Conservation (phyloP, 371 early-diverging fungal species). For the Blakeslea trispora region DNA sequence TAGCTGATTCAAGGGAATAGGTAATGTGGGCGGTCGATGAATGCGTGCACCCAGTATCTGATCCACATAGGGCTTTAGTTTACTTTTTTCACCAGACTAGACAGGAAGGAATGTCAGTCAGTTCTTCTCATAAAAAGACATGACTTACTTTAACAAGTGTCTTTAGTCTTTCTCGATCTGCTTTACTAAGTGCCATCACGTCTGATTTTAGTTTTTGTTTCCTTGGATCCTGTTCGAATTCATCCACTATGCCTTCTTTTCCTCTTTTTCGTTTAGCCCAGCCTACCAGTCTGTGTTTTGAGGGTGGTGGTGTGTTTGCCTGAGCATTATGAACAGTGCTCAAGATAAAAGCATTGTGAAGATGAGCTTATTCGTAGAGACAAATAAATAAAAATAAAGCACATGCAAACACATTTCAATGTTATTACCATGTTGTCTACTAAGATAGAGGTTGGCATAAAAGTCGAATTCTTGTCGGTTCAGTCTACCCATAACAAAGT, state of each 20-base stretch:
- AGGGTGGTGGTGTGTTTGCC: slow-evolving; percentile 69
- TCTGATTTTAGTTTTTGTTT: slow-evolving; percentile 69
- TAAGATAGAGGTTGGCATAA: slow-evolving; percentile 70
- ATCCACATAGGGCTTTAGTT: slow-evolving; percentile 42
- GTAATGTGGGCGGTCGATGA: slow-evolving; percentile 50
- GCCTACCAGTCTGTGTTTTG: slow-evolving; percentile 62
- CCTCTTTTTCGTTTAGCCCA: slow-evolving; percentile 67
- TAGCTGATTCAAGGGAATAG: slow-evolving; percentile 49
- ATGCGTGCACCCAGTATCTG: slow-evolving; percentile 43
- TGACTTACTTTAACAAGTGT: slow-evolving; percentile 51
- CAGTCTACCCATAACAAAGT: slow-evolving; percentile 77
- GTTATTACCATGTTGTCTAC: slow-evolving; percentile 59
- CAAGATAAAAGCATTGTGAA: slow-evolving; percentile 82
- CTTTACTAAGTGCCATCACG: slow-evolving; percentile 71
- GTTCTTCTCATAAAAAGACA: neutral
- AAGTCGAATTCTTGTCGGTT: slow-evolving; percentile 81
- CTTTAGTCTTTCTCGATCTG: slow-evolving; percentile 71
- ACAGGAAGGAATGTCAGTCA: neutral
- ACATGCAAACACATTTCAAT: too few relatives aligned
- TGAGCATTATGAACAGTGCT: slow-evolving; percentile 81
- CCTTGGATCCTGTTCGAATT: slow-evolving; percentile 52
- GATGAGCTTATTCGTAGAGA: slow-evolving; percentile 47
- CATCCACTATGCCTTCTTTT: slow-evolving; percentile 52
- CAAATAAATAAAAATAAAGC: too few relatives aligned
- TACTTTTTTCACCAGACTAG: slow-evolving; percentile 37